phyloP scores from a whole-genome alignment of 805 yeast genomes.

The Wickerhamiella vanderwaltii region DNA sequence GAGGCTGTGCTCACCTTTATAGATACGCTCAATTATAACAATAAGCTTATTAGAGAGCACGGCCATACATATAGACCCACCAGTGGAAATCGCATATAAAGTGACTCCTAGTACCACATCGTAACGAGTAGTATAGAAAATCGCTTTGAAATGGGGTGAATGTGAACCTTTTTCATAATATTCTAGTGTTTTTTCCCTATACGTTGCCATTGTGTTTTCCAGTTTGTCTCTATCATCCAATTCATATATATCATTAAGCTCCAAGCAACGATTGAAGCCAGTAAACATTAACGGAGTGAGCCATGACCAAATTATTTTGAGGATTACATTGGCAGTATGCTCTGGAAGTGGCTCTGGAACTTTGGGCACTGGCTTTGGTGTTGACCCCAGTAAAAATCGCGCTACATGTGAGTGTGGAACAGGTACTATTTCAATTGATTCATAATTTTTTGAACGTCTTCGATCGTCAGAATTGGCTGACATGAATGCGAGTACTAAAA shows the following conservation, averaged over 20 bases:
- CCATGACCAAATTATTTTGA: slow-evolving; percentile 42
- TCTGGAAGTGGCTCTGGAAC: slow-evolving; percentile 17
- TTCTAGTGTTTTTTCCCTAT: slow-evolving; percentile 12
- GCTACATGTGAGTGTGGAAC: too few relatives aligned
- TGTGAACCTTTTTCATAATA: slow-evolving; percentile 5
- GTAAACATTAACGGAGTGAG: slow-evolving; percentile 35
- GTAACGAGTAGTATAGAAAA: slow-evolving; percentile 18
- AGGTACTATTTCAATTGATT: too few relatives aligned
- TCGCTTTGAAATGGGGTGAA: slow-evolving; percentile 13
- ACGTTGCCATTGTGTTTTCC: slow-evolving; percentile 14
- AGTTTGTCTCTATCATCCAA: slow-evolving; percentile 16
- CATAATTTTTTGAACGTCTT: too few relatives aligned
- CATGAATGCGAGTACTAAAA: too few relatives aligned
- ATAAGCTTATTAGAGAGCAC: slow-evolving; percentile 19
- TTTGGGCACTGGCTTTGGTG: slow-evolving; percentile 20
- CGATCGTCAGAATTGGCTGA: too few relatives aligned
- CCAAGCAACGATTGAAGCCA: slow-evolving; percentile 22
- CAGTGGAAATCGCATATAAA: slow-evolving; percentile 12
- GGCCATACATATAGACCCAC: slow-evolving; percentile 20
- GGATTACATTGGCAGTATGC: slow-evolving; percentile 29
- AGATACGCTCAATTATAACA: slow-evolving; percentile 11
- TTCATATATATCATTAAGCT: slow-evolving; percentile 18
- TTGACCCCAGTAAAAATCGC: too few relatives aligned
- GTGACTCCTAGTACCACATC: slow-evolving; percentile 2
- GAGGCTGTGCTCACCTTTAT: slow-evolving; percentile 1